Conservation (phyloP, 192 early-diverging fungal species). For the Spizellomyces punctatus region DNA sequence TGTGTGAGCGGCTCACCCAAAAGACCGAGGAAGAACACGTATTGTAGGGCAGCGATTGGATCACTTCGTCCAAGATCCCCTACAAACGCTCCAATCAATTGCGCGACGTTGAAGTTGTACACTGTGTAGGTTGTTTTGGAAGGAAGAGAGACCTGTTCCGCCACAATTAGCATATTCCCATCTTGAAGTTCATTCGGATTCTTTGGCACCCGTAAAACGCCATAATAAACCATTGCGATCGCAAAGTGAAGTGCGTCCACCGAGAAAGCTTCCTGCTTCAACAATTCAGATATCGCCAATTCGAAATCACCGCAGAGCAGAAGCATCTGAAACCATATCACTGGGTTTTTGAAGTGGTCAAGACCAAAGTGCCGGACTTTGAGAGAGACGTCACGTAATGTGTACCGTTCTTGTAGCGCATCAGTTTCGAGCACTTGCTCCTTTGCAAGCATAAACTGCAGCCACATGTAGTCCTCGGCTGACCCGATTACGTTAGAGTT, state of each 20-base stretch:
- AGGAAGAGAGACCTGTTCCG: slow-evolving; percentile 6
- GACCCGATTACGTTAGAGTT: slow-evolving; percentile 68
- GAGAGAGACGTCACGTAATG: slow-evolving; percentile 68
- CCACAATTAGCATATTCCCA: slow-evolving; percentile 13
- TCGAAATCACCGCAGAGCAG: slow-evolving; percentile 92
- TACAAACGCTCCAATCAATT: slow-evolving; percentile 51
- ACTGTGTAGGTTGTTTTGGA: slow-evolving; percentile 27
- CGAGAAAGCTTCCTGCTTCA: slow-evolving; percentile 58
- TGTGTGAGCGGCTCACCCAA: slow-evolving; percentile 40
- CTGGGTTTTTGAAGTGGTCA: slow-evolving; percentile 69
- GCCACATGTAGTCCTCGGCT: slow-evolving; percentile 94
- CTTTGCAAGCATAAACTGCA: slow-evolving; percentile 76
- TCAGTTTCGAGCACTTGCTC: slow-evolving; percentile 48
- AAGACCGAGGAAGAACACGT: slow-evolving; percentile 62
- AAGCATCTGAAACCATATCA: slow-evolving; percentile 80
- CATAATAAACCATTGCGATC: slow-evolving; percentile 76
- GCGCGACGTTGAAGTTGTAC: slow-evolving; percentile 53
- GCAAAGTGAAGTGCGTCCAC: slow-evolving; percentile 93
- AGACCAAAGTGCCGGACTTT: slow-evolving; percentile 70
- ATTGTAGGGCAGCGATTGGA: slow-evolving; percentile 61
- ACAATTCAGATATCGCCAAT: slow-evolving; percentile 75
- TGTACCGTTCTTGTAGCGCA: slow-evolving; percentile 58
- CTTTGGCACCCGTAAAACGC: slow-evolving; percentile 73
- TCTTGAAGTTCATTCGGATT: slow-evolving; percentile 47
- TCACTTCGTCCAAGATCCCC: slow-evolving; percentile 42